Percentiles rank a stretch among this genome's conserved stretches.
These are phyloP conservation scores for Gossypium australe DNA, from an alignment of 345 rosid genomes.

Conservation along the genomic window DNA sequence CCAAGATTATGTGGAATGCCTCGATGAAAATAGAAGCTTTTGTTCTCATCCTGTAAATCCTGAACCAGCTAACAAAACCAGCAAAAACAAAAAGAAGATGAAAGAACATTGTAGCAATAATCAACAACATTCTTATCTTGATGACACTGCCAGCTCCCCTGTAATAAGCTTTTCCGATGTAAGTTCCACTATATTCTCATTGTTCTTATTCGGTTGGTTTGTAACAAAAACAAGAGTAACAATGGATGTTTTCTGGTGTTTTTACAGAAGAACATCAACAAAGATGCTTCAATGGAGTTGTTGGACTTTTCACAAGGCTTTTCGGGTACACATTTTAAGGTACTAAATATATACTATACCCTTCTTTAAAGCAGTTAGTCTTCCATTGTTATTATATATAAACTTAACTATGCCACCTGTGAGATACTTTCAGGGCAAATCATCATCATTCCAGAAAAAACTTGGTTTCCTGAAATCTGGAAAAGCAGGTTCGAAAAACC, in stretches of 20 bases:
- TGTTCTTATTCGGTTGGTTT: not conserved
- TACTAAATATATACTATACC: conserved; percentile 28
- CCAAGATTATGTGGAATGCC: conserved; percentile 32
- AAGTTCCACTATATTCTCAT: conserved; percentile 14
- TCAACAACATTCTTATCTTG: conserved; percentile 39
- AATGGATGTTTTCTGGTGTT: conserved; percentile 4
- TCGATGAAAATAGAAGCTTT: conserved; percentile 24
- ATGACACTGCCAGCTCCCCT: conserved; percentile 81
- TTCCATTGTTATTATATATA: not conserved
- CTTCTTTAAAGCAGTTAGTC: not conserved
- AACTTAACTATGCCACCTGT: not conserved
- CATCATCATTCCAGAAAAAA: conserved; percentile 28
- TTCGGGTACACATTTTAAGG: conserved; percentile 48
- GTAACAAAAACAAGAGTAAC: too few species aligned
- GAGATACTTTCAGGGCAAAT: conserved; percentile 34
- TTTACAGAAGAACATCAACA: conserved; percentile 26
- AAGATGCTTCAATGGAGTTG: conserved; percentile 32
- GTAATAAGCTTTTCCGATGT: conserved; percentile 38
- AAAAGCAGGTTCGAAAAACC: conserved; percentile 29
- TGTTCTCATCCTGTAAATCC: conserved; percentile 13
- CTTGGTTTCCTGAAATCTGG: conserved; percentile 36
- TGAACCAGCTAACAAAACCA: conserved; percentile 22
- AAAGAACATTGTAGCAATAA: conserved; percentile 23
- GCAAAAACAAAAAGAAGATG: conserved; percentile 33
- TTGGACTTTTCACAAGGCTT: conserved; percentile 39